Conservation (phyloP, 2,329 filamentous ascomycete genomes). For the Penicillium sp. region DNA sequence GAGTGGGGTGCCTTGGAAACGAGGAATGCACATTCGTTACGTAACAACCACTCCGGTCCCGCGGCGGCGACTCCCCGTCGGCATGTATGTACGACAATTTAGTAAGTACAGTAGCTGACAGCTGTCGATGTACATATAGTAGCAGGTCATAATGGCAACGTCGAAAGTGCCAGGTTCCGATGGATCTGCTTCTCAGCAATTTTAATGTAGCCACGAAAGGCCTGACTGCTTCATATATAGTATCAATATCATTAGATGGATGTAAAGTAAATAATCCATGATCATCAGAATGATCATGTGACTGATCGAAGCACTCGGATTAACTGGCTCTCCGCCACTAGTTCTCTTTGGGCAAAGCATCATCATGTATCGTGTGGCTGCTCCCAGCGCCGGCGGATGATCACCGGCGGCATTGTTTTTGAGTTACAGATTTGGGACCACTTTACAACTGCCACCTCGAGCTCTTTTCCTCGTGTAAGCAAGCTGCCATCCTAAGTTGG, state of each 20-base stretch:
- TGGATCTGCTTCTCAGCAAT: too few species aligned
- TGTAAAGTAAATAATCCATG: neutral
- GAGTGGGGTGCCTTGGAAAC: slow-evolving; percentile 8
- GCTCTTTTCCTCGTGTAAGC: too few species aligned
- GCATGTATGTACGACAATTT: too few species aligned
- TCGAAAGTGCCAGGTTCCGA: too few species aligned
- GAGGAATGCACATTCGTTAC: slow-evolving; percentile 20
- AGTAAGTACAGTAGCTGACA: too few species aligned
- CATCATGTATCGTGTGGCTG: slow-evolving; percentile 21
- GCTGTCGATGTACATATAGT: neutral
- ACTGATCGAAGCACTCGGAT: neutral
- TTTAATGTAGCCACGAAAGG: too few species aligned
- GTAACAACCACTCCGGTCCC: neutral
- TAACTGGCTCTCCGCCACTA: slow-evolving; percentile 12
- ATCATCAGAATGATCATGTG: neutral
- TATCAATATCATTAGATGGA: too few species aligned
- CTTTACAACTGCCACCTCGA: neutral
- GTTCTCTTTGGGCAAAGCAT: slow-evolving; percentile 22
- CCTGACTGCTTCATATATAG: too few species aligned
- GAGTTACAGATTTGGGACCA: neutral
- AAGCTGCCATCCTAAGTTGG: too few species aligned
- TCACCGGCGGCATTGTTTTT: slow-evolving; percentile 2
- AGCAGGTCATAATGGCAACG: neutral
- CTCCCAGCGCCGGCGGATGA: slow-evolving; percentile 10
- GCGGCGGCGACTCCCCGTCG: too few species aligned